A percentile compares a stretch with the other conserved stretches of the same genome.
Conservation (phyloP, 2,329 filamentous ascomycete genomes). For the Plenodomus lindquistii region DNA sequence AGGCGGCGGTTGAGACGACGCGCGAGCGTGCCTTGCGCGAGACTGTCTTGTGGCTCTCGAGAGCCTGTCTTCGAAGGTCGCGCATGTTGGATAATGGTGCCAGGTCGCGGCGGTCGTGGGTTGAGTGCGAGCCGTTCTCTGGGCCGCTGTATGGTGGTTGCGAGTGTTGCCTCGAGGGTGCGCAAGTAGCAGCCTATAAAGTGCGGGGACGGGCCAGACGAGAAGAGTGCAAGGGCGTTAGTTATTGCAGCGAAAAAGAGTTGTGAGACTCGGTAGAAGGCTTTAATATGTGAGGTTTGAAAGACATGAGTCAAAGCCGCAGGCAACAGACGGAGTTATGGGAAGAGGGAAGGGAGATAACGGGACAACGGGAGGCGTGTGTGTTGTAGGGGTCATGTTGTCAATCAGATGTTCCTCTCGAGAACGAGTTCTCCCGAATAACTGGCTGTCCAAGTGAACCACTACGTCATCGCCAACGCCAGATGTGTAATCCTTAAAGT, state of each 20-base stretch:
- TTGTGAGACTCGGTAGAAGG: constrained; percentile 34
- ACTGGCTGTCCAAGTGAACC: constrained; percentile 17
- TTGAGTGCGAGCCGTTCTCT: not conserved
- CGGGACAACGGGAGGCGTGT: not conserved
- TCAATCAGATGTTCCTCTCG: constrained; percentile 6
- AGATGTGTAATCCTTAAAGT: not conserved
- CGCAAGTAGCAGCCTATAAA: constrained; percentile 13
- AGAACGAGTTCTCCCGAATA: constrained; percentile 12
- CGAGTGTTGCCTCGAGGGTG: not conserved
- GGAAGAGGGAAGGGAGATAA: constrained; percentile 4
- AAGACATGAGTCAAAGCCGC: constrained; percentile 42
- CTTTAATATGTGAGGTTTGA: constrained; percentile 29
- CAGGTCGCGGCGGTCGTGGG: constrained; percentile 15
- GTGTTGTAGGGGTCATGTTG: not conserved
- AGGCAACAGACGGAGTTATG: constrained; percentile 10
- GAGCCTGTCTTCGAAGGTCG: constrained; percentile 67
- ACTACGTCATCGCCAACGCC: constrained; percentile 19
- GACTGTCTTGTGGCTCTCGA: constrained; percentile 72
- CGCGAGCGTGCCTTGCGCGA: constrained; percentile 68
- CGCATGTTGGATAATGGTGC: constrained; percentile 53
- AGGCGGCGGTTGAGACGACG: constrained; percentile 60
- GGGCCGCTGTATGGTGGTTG: not conserved
- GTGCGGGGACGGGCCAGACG: constrained; percentile 23
- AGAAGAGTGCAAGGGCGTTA: constrained; percentile 15
- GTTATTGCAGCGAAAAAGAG: constrained; percentile 40